These are phyloP conservation scores for Alternaria gaisen DNA, from an alignment of 2,329 filamentous ascomycete species.

Conservation along the genomic window DNA sequence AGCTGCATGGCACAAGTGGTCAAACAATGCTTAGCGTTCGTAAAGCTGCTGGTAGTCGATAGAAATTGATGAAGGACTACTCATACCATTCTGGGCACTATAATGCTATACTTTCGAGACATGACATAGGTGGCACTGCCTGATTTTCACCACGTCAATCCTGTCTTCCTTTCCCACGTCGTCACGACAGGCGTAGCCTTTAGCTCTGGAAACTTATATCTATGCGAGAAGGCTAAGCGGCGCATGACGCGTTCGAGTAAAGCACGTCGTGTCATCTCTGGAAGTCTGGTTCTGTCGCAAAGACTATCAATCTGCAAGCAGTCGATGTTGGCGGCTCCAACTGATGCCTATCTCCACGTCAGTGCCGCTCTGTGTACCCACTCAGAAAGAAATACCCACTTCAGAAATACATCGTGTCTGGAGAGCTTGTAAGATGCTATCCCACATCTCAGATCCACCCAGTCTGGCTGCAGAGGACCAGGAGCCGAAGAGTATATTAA, in stretches of 20 bases:
- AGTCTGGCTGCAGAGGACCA: neutral
- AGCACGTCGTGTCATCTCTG: conserved; percentile 5
- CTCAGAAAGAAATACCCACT: neutral
- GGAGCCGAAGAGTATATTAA: conserved; percentile 2
- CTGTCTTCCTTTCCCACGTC: conserved; percentile 29
- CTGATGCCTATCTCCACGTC: neutral
- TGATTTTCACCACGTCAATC: conserved; percentile 22
- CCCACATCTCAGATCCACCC: neutral
- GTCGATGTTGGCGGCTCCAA: neutral
- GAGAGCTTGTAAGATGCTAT: neutral
- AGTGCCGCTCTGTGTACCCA: neutral
- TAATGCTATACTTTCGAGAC: neutral
- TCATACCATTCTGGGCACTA: neutral
- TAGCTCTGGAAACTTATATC: conserved; percentile 28
- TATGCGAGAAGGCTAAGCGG: conserved; percentile 19
- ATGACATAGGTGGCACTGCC: neutral
- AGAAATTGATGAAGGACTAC: neutral
- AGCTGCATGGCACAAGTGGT: neutral
- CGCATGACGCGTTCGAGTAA: conserved; percentile 23
- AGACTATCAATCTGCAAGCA: neutral
- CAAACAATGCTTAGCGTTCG: neutral
- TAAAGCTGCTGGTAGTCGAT: neutral
- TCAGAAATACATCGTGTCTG: neutral
- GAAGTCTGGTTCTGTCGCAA: neutral
- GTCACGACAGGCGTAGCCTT: conserved; percentile 20